Conservation (phyloP, 2,329 filamentous ascomycete species). For the Aspergillus thermomutatus region DNA sequence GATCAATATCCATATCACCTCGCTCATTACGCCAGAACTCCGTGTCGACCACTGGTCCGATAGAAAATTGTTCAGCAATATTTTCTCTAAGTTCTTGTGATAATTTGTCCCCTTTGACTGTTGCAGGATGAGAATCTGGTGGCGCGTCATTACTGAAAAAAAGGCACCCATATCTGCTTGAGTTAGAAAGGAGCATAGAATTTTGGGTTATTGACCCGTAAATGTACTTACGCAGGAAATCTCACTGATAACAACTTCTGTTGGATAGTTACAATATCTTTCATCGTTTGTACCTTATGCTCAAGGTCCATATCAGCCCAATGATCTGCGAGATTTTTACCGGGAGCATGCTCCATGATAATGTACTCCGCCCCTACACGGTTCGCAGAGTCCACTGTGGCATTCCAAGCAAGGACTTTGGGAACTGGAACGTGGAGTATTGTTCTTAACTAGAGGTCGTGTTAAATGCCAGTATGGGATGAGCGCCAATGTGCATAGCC, state of each 20-base stretch:
- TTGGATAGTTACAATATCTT: constrained; percentile 35
- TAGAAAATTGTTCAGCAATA: constrained; percentile 30
- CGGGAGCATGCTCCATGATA: constrained; percentile 26
- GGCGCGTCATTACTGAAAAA: constrained; percentile 33
- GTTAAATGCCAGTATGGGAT: neutral
- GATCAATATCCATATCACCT: constrained; percentile 29
- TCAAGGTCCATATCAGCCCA: neutral
- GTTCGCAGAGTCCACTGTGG: constrained; percentile 11
- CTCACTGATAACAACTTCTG: constrained; percentile 35
- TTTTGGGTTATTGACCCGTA: constrained; percentile 6
- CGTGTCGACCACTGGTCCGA: constrained; percentile 34
- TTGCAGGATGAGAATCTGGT: constrained; percentile 27
- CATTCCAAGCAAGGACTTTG: constrained; percentile 16
- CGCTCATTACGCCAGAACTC: constrained; percentile 34
- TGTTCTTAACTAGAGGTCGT: constrained; percentile 6
- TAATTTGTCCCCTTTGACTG: constrained; percentile 15
- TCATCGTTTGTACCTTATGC: constrained; percentile 13
- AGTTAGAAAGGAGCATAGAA: constrained; percentile 5
- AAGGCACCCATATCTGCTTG: constrained; percentile 33
- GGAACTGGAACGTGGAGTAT: constrained; percentile 18
- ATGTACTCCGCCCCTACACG: constrained; percentile 23
- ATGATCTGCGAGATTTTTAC: constrained; percentile 10
- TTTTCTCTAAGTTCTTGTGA: constrained; percentile 26
- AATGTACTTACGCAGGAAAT: constrained; percentile 30
- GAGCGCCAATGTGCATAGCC: neutral